Evolutionary conservation across 345 rosid species (phyloP).

Genomic region (Sapria himalayana): DNA sequence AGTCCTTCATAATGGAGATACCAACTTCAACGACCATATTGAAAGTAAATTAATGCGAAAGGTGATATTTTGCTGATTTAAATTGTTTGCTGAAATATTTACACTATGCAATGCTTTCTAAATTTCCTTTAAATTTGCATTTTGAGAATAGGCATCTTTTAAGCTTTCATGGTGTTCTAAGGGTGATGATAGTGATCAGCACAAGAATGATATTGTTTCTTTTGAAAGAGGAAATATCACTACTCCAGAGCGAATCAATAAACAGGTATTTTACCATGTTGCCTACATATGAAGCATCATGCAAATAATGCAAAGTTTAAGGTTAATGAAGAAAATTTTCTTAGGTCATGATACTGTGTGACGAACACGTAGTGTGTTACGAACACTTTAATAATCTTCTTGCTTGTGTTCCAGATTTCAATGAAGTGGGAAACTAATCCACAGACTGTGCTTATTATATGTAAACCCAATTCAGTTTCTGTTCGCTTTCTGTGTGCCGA

Average conservation of each 20-base stretch:
- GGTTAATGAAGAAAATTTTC: no score
- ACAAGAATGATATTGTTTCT: conserved; percentile 84
- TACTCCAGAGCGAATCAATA: conserved; percentile 79
- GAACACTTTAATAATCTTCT: no score
- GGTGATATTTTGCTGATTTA: conserved; percentile 31
- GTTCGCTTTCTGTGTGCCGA: conserved; percentile 56
- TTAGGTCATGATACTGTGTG: no score
- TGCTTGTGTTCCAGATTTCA: conserved; percentile 89
- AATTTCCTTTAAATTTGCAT: conserved; percentile 8
- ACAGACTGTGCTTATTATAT: conserved; percentile 70
- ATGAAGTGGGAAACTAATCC: conserved; percentile 86
- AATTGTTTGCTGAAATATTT: conserved; percentile 2
- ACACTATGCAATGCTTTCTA: conserved; percentile 2
- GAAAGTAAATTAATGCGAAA: conserved; percentile 43
- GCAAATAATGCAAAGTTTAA: no score
- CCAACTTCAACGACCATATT: conserved; percentile 14
- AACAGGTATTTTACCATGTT: conserved; percentile 34
- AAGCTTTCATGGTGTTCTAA: conserved; percentile 93
- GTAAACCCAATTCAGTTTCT: conserved; percentile 76
- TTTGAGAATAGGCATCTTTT: conserved; percentile 65
- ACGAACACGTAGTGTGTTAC: no score
- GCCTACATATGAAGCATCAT: neutral
- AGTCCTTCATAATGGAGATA: conserved; percentile 44
- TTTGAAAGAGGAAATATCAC: conserved; percentile 88
- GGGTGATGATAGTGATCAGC: conserved; percentile 67